Conservation (phyloP, 2,329 filamentous ascomycete species). For the Neonectria magnoliae region DNA sequence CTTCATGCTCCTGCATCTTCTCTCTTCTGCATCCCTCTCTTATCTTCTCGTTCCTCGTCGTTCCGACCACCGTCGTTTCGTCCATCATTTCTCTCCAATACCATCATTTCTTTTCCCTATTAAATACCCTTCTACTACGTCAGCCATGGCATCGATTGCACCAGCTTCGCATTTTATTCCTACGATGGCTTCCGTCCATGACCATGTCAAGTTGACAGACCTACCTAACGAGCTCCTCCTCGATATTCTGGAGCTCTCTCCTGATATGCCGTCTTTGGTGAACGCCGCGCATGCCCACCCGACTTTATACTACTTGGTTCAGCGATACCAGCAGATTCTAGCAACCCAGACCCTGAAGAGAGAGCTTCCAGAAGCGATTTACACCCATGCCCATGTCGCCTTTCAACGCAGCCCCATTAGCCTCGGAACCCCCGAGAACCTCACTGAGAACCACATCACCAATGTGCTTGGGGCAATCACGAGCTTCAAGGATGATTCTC, state of each 20-base stretch:
- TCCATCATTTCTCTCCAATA: neutral
- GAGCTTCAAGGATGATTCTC: neutral
- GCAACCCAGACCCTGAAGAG: neutral
- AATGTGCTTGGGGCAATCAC: neutral
- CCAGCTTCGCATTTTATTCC: neutral
- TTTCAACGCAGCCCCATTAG: neutral
- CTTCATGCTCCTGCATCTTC: too few species aligned
- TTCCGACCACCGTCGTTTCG: neutral
- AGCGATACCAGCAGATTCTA: neutral
- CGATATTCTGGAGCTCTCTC: constrained; percentile 3
- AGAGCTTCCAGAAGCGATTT: constrained; percentile 9
- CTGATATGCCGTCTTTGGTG: constrained; percentile 2
- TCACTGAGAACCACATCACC: neutral
- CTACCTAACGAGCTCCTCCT: constrained; percentile 14
- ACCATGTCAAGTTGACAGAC: neutral
- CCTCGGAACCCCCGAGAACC: neutral
- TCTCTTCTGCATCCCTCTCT: neutral
- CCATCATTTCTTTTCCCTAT: neutral
- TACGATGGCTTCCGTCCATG: neutral
- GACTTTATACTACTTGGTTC: neutral
- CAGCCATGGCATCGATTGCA: neutral
- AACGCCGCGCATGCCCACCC: neutral
- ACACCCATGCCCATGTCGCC: neutral
- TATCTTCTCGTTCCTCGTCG: neutral
- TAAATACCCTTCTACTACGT: neutral